A percentile compares a stretch with the other conserved stretches of the same genome.
These are phyloP conservation scores for Thelonectria blattea DNA, from an alignment of 2,329 filamentous ascomycete species.

Conservation along the genomic window DNA sequence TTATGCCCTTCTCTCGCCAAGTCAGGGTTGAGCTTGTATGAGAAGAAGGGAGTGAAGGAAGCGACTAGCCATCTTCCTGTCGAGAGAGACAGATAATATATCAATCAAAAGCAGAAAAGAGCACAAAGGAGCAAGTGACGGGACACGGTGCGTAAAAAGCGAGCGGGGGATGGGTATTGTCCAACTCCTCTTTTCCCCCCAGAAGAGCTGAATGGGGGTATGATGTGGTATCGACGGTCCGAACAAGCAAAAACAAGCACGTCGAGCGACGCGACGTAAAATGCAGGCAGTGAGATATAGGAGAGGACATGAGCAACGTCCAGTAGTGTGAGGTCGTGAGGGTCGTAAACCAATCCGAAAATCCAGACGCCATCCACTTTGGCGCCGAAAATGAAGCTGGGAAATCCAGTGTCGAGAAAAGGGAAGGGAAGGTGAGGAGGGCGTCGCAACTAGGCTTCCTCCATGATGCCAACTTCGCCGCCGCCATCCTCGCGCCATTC, in stretches of 20 bases:
- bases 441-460: slow-evolving; percentile 55
- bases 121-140: background rate
- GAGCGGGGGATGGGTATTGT: slow-evolving; percentile 32
- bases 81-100: slow-evolving; percentile 2
- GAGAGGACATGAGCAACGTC: slow-evolving; percentile 29
- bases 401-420: slow-evolving; percentile 20
- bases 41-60: slow-evolving; percentile 6
- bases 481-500: slow-evolving; percentile 91
- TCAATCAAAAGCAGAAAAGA: slow-evolving; percentile 11
- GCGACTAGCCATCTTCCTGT: slow-evolving; percentile 10
- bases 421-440: background rate
- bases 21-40: slow-evolving; percentile 4
- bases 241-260: slow-evolving; percentile 28
- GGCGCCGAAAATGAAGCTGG: slow-evolving; percentile 24
- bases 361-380: slow-evolving; percentile 31
- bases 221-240: slow-evolving; percentile 29
- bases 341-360: slow-evolving; percentile 36
- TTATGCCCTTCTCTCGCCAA: slow-evolving; percentile 13
- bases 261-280: slow-evolving; percentile 16
- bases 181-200: slow-evolving; percentile 22
- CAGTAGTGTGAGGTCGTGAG: slow-evolving; percentile 33
- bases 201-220: slow-evolving; percentile 10
- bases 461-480: slow-evolving; percentile 70
- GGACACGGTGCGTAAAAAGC: slow-evolving; percentile 5
- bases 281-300: slow-evolving; percentile 22